Base-by-base conservation (phyloP, 2,329 filamentous ascomycete genomes). In the Juglanconis sp. region DNA sequence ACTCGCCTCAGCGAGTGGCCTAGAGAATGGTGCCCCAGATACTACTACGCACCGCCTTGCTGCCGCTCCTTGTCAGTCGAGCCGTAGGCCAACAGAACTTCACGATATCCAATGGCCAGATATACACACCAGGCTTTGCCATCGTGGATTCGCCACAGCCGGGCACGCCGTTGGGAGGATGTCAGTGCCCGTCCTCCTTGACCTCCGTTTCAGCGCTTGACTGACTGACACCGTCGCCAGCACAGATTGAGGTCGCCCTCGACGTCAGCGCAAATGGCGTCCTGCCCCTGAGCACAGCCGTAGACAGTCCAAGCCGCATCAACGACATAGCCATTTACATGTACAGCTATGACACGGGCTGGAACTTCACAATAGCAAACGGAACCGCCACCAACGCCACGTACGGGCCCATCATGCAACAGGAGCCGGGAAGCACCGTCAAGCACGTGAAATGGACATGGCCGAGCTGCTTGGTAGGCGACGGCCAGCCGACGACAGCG, bases 391-490 rank as follows among this genome's bases (percentile, higher is more conserved):
- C 78, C 3, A 79, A 81, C 56, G 81, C 81, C 7, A 87, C 81
- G 48, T 71, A 87, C 6, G 83, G 84, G 1, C 77, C 87, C 53
- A 86, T 91, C 57, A 81, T 91, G 76, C 70, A 74, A 34, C 83
- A 87, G 63, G 87, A 91, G 68, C 73, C 80, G 1, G 82, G 82
- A 3, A 88, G 86, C 68, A 90, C 88, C 0, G 88, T 91, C 48
- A 91, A 91, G 70, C 87, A 91, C 69, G 80, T 90, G 63, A 87
- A 87, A 68, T 91, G 88, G 86, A 76, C 82, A 24, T 91, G 87
- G 87, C 88, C 88, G 0, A 81, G 82, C 60, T 91, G 88, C 66
- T 76, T 91, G 0, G 83, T 86, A 3, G 87, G 87, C 17, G 76
- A 87, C 53, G 85, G 84, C 3, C 71, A 80, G 64, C 76, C 80